A percentile compares a stretch with the other conserved stretches of the same genome.
Conservation (phyloP, 1,139 yeast genomes). For the Torulaspora pretoriensis region DNA sequence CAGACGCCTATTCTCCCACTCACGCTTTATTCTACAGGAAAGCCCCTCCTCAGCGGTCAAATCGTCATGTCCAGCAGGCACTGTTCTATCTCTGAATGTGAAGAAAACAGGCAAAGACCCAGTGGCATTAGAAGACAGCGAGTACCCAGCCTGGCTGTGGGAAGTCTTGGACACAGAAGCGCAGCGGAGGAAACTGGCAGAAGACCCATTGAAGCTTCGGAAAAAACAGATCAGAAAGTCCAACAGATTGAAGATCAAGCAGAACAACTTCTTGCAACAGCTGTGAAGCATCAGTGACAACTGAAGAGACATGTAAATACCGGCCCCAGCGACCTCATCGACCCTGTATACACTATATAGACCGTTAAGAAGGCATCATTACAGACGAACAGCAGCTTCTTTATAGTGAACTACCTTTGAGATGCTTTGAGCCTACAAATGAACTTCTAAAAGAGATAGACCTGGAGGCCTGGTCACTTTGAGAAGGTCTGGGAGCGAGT, state of each 20-base stretch:
- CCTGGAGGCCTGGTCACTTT: neutral
- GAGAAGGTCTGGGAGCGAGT: neutral
- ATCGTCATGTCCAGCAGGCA: conserved; percentile 67
- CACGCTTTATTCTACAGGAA: conserved; percentile 10
- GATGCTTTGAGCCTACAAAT: neutral
- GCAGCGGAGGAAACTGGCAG: conserved; percentile 44
- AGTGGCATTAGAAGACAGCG: conserved; percentile 81
- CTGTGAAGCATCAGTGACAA: conserved; percentile 12
- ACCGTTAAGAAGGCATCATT: conserved; percentile 2
- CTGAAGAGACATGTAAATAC: conserved; percentile 13
- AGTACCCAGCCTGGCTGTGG: conserved; percentile 97
- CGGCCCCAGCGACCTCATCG: neutral
- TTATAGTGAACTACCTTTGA: neutral
- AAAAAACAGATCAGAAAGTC: conserved; percentile 62
- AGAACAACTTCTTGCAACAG: conserved; percentile 61
- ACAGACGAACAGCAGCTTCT: conserved; percentile 1
- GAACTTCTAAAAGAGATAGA: neutral
- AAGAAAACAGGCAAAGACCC: conserved; percentile 80
- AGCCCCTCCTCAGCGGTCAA: conserved; percentile 4
- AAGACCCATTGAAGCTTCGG: conserved; percentile 64
- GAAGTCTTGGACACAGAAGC: conserved; percentile 54
- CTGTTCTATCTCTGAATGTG: conserved; percentile 71
- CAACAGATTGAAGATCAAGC: conserved; percentile 68
- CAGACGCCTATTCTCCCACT: conserved; percentile 14
- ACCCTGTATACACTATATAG: conserved; percentile 2